Evolutionary conservation across 495 filamentous ascomycete species (phyloP).

Genomic region (Aspergillus egyptiacus): DNA sequence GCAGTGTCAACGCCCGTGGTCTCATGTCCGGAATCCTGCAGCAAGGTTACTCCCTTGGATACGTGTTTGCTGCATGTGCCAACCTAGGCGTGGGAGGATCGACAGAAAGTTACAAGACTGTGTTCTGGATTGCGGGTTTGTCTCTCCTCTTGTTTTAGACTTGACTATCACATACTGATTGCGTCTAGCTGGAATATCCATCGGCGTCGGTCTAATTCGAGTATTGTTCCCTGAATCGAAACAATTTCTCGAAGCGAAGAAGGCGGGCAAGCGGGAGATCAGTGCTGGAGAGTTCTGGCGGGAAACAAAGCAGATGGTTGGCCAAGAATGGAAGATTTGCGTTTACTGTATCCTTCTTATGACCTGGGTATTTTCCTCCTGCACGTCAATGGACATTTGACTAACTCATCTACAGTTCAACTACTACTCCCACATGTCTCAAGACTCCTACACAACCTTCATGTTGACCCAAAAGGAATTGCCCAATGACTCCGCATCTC

Average conservation of each 20-base stretch:
- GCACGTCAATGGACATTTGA: background rate
- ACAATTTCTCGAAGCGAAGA: slow-evolving; percentile 62
- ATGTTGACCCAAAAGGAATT: slow-evolving; percentile 62
- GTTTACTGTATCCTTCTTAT: slow-evolving; percentile 67
- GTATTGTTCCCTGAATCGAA: slow-evolving; percentile 63
- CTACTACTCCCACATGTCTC: slow-evolving; percentile 60
- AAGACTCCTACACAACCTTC: slow-evolving; percentile 75
- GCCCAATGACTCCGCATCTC: slow-evolving; percentile 50
- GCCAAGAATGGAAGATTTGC: slow-evolving; percentile 63
- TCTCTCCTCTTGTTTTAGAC: background rate
- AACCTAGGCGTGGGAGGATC: slow-evolving; percentile 59
- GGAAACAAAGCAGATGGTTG: slow-evolving; percentile 57
- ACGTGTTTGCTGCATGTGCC: slow-evolving; percentile 64
- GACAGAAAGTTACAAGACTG: slow-evolving; percentile 54
- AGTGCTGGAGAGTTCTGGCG: slow-evolving; percentile 51
- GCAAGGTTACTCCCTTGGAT: slow-evolving; percentile 71
- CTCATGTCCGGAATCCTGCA: slow-evolving; percentile 75
- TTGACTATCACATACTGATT: background rate
- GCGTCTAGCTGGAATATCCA: slow-evolving; percentile 51
- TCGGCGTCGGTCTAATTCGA: slow-evolving; percentile 57
- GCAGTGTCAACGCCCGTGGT: slow-evolving; percentile 53
- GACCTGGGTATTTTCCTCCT: slow-evolving; percentile 45
- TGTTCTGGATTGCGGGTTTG: slow-evolving; percentile 53
- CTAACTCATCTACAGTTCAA: slow-evolving; percentile 32
- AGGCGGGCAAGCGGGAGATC: slow-evolving; percentile 41